Evolutionary conservation across 1,284 basidiomycete species (phyloP), one percentile per base, ranked within the genome.

Genomic region (Athelia psychrophila): DNA sequence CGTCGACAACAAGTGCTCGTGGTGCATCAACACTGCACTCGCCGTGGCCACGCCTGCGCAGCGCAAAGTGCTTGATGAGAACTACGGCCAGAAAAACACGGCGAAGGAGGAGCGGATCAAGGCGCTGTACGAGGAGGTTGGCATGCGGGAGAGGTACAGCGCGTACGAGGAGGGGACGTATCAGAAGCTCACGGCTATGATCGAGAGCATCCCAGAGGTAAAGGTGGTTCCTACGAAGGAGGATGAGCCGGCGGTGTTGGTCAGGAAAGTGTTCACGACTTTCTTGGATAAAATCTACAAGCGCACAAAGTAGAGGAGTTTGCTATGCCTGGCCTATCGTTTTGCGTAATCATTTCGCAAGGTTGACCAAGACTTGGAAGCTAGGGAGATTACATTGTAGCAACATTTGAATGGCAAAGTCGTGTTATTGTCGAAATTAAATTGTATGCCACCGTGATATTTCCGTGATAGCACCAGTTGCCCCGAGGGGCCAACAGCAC

Each of bases 1-100:
- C 64, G 72, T 97, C 53, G 96, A 99, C 75, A 98, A 98, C 84
- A 99, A 99, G 76, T 99, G 97, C 75, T 92, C 91, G 38, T 99
- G 96, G 97, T 89, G 90, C 65, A 79, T 99, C 71, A 98, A 98
- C 73, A 86, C 86, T 18, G 96, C 95, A 27, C 80, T 99, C 55
- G 74, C 78, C 16, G 63, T 76, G 47, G 83, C 78, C 2, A 74
- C 70, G 2, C 71, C 79, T 1, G 74, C 64, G 66, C 93, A 80
- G 78, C 83, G 73, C 38, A 66, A 66, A 40, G 63, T 84, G 58
- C 81, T 79, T 30, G 82, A 95, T 60, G 84, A 80, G 38, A 93
- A 95, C 73, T 99, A 99, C 67, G 96, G 96, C 5, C 77, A 81
- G 55, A 98, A 97, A 74, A 78, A 88, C 61, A 57, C 80, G 25